A percentile compares a stretch with the other conserved stretches of the same genome.
Conservation (phyloP, 331 rosid species). For the Malus hybrid region DNA sequence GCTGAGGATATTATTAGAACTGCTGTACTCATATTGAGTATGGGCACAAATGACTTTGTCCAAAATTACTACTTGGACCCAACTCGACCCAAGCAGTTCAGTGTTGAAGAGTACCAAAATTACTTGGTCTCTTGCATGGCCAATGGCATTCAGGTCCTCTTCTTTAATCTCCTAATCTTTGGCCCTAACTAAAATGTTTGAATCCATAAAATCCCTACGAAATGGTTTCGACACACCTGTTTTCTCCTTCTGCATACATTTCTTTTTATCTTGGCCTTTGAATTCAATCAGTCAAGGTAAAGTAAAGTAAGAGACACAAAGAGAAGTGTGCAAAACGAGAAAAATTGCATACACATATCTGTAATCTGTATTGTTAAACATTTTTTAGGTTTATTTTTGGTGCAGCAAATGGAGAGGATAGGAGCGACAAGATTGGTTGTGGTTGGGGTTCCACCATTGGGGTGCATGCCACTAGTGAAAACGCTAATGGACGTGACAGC, state of each 20-base stretch:
- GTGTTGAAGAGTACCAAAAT: conserved; percentile 30
- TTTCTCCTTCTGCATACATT: no score
- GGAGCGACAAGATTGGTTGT: conserved; percentile 37
- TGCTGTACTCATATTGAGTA: conserved; percentile 46
- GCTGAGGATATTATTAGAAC: conserved; percentile 37
- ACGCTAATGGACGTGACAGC: conserved; percentile 11
- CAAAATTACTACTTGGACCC: conserved; percentile 67
- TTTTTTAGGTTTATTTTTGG: not conserved
- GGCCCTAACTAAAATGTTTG: not conserved
- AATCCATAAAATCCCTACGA: no score
- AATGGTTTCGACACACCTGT: no score
- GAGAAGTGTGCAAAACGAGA: no score
- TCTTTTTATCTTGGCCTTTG: no score
- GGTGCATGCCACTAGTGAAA: conserved; percentile 58
- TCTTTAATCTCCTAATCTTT: not conserved
- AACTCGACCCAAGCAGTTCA: conserved; percentile 50
- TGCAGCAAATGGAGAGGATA: conserved; percentile 46
- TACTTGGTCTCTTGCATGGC: conserved; percentile 53
- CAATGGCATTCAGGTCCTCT: conserved; percentile 31
- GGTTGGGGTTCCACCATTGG: conserved; percentile 71
- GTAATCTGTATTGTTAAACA: no score
- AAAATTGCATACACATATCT: no score
- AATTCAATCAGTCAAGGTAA: no score
- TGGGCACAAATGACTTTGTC: conserved; percentile 77
- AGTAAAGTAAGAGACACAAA: no score